Evolutionary conservation across 805 yeast genomes (phyloP).

Genomic region (Wickerhamomyces canadensis): DNA sequence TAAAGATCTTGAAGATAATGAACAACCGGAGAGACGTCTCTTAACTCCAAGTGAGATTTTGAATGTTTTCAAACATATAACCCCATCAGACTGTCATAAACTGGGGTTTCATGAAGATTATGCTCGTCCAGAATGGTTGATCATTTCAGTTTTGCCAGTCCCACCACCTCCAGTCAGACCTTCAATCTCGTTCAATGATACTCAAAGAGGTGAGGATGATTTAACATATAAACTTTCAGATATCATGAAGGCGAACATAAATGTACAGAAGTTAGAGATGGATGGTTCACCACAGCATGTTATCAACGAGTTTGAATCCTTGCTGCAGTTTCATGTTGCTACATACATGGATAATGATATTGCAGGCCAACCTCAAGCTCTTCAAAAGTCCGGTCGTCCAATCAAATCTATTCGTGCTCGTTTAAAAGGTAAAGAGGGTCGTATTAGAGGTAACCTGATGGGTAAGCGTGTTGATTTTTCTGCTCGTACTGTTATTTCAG

Average conservation of each 20-base stretch:
- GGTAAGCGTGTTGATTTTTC: slow-evolving; percentile 99
- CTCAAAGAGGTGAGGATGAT: slow-evolving; percentile 99
- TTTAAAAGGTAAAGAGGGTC: slow-evolving; percentile 98
- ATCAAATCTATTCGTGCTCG: slow-evolving; percentile 99
- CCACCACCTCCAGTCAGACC: slow-evolving; percentile 99
- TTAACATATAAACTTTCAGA: slow-evolving; percentile 96
- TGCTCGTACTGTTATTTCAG: slow-evolving; percentile 98
- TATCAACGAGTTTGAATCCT: slow-evolving; percentile 90
- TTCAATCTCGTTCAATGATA: slow-evolving; percentile 94
- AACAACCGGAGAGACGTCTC: slow-evolving; percentile 87
- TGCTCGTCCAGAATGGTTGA: slow-evolving; percentile 98
- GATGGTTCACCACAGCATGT: slow-evolving; percentile 99
- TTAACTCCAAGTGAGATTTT: slow-evolving; percentile 85
- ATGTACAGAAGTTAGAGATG: slow-evolving; percentile 94
- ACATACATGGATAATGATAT: slow-evolving; percentile 99
- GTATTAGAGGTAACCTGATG: slow-evolving; percentile 97
- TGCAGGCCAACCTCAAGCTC: slow-evolving; percentile 99
- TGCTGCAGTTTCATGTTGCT: slow-evolving; percentile 95
- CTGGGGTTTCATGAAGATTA: slow-evolving; percentile 93
- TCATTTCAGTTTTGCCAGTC: slow-evolving; percentile 94
- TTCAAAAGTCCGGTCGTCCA: slow-evolving; percentile 98
- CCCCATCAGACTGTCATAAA: slow-evolving; percentile 71
- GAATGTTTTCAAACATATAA: slow-evolving; percentile 87
- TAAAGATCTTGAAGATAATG: slow-evolving; percentile 69
- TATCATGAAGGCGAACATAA: slow-evolving; percentile 91